Evolutionary conservation across 2,329 filamentous ascomycete genomes (phyloP).

Genomic region (Monilinia aucupariae): DNA sequence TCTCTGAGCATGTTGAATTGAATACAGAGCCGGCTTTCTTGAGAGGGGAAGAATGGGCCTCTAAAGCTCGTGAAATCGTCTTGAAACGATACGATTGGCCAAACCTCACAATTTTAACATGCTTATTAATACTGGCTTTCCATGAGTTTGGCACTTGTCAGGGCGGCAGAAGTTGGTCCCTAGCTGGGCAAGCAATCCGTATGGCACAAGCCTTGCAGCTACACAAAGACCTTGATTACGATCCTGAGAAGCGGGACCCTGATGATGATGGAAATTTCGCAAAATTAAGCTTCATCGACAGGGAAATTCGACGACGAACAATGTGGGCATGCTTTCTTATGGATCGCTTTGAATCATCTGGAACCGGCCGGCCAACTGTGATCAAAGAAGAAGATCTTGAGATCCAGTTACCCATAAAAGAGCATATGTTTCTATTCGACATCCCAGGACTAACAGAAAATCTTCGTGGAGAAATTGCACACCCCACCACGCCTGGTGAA

Average conservation of each 20-base stretch:
- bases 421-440: constrained; percentile 84
- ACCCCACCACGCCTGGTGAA: constrained; percentile 57
- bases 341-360: constrained; percentile 96
- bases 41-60: constrained; percentile 86
- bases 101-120: constrained; percentile 92
- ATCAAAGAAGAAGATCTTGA: constrained; percentile 84
- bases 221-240: constrained; percentile 83
- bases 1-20: constrained; percentile 81
- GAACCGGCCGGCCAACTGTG: constrained; percentile 86
- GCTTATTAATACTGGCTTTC: constrained; percentile 78
- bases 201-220: constrained; percentile 96
- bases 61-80: constrained; percentile 79
- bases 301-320: constrained; percentile 83
- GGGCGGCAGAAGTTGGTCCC: constrained; percentile 90
- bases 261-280: constrained; percentile 41
- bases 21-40: constrained; percentile 69
- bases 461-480: constrained; percentile 64
- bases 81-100: constrained; percentile 86
- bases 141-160: constrained; percentile 98
- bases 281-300: constrained; percentile 81
- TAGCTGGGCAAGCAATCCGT: constrained; percentile 88
- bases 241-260: constrained; percentile 59
- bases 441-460: constrained; percentile 84
- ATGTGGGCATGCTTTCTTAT: constrained; percentile 99
- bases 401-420: constrained; percentile 85